Percentiles rank a stretch among this genome's conserved stretches.
These are phyloP conservation scores for Penicillium odoratum DNA, from an alignment of 495 filamentous ascomycete genomes.

Conservation along the genomic window DNA sequence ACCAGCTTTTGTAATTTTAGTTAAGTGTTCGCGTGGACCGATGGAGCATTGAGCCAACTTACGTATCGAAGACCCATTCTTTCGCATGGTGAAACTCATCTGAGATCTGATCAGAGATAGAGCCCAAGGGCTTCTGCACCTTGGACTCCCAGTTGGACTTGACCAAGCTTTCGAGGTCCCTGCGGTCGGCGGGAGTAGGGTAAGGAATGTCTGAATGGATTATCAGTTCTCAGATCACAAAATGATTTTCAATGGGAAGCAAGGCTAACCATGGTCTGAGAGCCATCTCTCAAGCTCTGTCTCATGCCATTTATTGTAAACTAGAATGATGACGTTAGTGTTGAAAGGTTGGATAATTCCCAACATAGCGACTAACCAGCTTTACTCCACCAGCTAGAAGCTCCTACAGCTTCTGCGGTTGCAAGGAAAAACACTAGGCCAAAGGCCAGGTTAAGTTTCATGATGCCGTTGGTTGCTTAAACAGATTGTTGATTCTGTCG, in stretches of 20 bases:
- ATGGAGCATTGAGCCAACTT: conserved; percentile 34
- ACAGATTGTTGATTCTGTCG: background rate
- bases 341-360: background rate
- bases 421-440: conserved; percentile 70
- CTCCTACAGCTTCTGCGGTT: conserved; percentile 62
- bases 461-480: conserved; percentile 35
- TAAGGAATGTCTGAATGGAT: conserved; percentile 70
- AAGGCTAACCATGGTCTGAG: conserved; percentile 65
- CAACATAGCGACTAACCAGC: conserved; percentile 59
- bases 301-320: conserved; percentile 98
- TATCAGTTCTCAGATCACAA: conserved; percentile 17
- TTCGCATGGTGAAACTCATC: conserved; percentile 69
- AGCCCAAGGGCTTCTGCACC: conserved; percentile 68
- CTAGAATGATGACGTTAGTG: conserved; percentile 46
- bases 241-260: background rate
- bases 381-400: conserved; percentile 78
- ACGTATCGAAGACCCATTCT: conserved; percentile 95
- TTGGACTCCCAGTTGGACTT: conserved; percentile 83
- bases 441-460: conserved; percentile 72
- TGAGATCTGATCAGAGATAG: conserved; percentile 70
- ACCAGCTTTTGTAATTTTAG: conserved; percentile 55
- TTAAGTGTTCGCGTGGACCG: background rate
- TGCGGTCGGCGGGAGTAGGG: conserved; percentile 79
- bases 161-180: conserved; percentile 79
- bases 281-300: conserved; percentile 98